These are phyloP conservation scores for Candida ficus DNA, from an alignment of 805 yeast species.

Conservation along the genomic window DNA sequence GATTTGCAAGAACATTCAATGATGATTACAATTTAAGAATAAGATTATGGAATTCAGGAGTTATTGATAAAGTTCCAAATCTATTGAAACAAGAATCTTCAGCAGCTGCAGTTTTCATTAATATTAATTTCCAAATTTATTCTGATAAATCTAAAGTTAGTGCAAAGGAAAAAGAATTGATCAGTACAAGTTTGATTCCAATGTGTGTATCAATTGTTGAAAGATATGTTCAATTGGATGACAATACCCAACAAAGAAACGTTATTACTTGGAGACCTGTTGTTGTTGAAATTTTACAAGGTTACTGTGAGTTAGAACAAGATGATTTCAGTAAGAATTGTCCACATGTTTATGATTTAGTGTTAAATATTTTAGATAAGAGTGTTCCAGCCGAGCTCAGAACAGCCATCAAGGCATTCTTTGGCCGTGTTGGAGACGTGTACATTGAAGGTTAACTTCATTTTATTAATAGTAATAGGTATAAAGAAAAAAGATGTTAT, in stretches of 20 bases:
- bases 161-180: constrained; percentile 40
- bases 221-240: constrained; percentile 69
- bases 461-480: no score
- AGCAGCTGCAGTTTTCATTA: constrained; percentile 81
- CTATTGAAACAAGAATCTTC: constrained; percentile 87
- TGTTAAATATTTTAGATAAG: constrained; percentile 55
- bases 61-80: constrained; percentile 89
- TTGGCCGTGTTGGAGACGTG: constrained; percentile 50
- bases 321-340: constrained; percentile 58
- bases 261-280: constrained; percentile 89
- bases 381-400: constrained; percentile 58
- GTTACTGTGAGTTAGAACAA: constrained; percentile 71
- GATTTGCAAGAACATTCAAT: constrained; percentile 82
- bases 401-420: constrained; percentile 52
- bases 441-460: constrained; percentile 29
- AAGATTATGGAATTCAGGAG: constrained; percentile 87
- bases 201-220: constrained; percentile 67
- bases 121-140: constrained; percentile 74
- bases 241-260: constrained; percentile 68
- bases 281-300: constrained; percentile 80
- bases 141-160: constrained; percentile 54
- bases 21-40: constrained; percentile 83
- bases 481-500: no score
- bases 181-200: constrained; percentile 53
- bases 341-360: constrained; percentile 55